A percentile compares a stretch with the other conserved stretches of the same genome.
These are phyloP conservation scores for Curvularia verruculosa DNA, from an alignment of 2,329 filamentous ascomycete genomes.

Conservation along the genomic window DNA sequence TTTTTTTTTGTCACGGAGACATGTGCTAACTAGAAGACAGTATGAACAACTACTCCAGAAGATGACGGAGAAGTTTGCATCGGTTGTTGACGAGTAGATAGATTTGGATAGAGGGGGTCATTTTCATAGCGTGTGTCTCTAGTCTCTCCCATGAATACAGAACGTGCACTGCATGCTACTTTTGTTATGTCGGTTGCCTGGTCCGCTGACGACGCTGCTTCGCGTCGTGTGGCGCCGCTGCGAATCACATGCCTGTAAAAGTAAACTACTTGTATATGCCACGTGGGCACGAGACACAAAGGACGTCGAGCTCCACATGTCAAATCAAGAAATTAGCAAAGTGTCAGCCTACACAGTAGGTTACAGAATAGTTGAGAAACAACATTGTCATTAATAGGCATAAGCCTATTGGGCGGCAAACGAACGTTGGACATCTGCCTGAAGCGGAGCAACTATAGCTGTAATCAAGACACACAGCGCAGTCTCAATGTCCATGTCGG, in stretches of 20 bases:
- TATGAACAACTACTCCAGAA: conserved; percentile 90
- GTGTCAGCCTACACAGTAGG: too few relatives aligned
- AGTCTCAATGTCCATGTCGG: too few relatives aligned
- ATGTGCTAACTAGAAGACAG: conserved; percentile 58
- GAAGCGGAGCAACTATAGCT: too few relatives aligned
- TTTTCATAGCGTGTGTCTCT: conserved; percentile 37
- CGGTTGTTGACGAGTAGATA: conserved; percentile 87
- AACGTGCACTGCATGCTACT: conserved; percentile 36
- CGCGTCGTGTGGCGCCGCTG: conserved; percentile 35
- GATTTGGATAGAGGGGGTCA: conserved; percentile 51
- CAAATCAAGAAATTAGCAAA: too few relatives aligned
- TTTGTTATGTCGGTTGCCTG: conserved; percentile 42
- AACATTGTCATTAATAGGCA: too few relatives aligned
- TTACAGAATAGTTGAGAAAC: too few relatives aligned
- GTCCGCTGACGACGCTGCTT: conserved; percentile 43
- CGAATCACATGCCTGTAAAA: conserved; percentile 22
- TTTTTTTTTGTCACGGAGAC: background rate
- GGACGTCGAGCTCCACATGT: too few relatives aligned
- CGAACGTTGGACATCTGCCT: too few relatives aligned
- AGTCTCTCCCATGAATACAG: conserved; percentile 32
- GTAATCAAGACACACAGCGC: too few relatives aligned
- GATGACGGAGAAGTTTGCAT: conserved; percentile 97
- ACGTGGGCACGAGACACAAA: background rate
- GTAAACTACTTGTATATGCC: background rate
- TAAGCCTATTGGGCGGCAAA: background rate